Evolutionary conservation across 2,329 filamentous ascomycete genomes (phyloP).

Genomic region (Claviceps monticola): DNA sequence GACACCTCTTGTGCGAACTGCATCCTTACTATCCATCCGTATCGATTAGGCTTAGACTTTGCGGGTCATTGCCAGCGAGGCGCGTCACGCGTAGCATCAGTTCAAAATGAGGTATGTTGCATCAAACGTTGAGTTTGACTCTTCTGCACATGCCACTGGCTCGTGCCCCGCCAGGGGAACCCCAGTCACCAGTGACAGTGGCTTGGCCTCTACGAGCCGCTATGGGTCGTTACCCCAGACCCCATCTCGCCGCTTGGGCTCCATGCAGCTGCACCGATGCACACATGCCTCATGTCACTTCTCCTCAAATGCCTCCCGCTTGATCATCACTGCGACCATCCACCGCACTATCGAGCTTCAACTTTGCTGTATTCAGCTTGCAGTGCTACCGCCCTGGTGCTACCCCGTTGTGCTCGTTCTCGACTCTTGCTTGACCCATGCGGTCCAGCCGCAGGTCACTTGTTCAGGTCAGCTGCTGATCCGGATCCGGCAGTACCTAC

Average conservation of each 20-base stretch:
- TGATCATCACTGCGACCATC: too few relatives aligned
- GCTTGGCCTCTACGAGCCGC: too few relatives aligned
- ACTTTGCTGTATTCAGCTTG: too few relatives aligned
- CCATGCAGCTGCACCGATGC: too few relatives aligned
- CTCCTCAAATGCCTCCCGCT: not conserved
- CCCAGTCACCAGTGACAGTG: too few relatives aligned
- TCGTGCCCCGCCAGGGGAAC: too few relatives aligned
- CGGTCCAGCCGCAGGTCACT: conserved; percentile 1
- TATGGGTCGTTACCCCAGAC: too few relatives aligned
- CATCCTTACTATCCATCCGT: not conserved
- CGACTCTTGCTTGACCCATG: not conserved
- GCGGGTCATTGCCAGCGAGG: not conserved
- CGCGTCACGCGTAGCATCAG: not conserved
- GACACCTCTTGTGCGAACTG: too few relatives aligned
- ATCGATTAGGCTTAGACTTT: not conserved
- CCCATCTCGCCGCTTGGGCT: too few relatives aligned
- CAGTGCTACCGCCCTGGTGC: conserved; percentile 2
- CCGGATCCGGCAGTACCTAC: conserved; percentile 10
- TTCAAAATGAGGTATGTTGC: not conserved
- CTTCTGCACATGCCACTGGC: too few relatives aligned
- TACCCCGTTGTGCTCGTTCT: not conserved
- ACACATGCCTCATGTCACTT: too few relatives aligned
- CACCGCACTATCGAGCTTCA: too few relatives aligned
- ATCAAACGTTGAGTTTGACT: not conserved
- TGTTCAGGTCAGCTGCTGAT: conserved; percentile 11